These are phyloP conservation scores for Cyberlindnera veronae DNA, from an alignment of 805 yeast genomes.

Conservation along the genomic window DNA sequence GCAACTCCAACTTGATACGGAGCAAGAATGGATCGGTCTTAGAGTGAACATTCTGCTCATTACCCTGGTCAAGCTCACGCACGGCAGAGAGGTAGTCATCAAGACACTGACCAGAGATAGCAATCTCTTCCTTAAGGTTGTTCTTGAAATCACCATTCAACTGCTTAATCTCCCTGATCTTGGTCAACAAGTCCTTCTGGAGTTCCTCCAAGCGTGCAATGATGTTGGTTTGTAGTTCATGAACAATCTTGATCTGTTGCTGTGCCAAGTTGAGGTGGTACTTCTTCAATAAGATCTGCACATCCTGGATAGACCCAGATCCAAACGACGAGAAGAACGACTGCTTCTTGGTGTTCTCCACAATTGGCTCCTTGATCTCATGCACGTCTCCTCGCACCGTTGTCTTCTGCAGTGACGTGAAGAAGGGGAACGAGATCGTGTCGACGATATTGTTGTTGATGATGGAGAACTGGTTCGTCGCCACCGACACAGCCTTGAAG, in stretches of 20 bases:
- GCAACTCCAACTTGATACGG: constrained; percentile 66
- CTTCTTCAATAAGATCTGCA: constrained; percentile 68
- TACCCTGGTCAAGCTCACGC: constrained; percentile 46
- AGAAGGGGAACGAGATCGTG: constrained; percentile 53
- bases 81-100: constrained; percentile 53
- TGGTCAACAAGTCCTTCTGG: constrained; percentile 68
- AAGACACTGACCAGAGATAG: constrained; percentile 57
- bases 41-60: constrained; percentile 39
- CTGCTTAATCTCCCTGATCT: constrained; percentile 82
- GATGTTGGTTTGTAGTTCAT: constrained; percentile 54
- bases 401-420: constrained; percentile 22
- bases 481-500: constrained; percentile 71
- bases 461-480: constrained; percentile 81
- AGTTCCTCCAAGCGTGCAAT: constrained; percentile 68
- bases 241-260: constrained; percentile 51
- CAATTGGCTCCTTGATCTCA: constrained; percentile 33
- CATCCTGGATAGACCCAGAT: constrained; percentile 74
- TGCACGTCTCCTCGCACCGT: constrained; percentile 8
- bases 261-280: constrained; percentile 61
- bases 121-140: constrained; percentile 64
- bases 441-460: constrained; percentile 78
- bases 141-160: constrained; percentile 81
- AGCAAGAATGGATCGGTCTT: constrained; percentile 79
- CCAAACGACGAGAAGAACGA: constrained; percentile 69
- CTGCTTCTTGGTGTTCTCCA: constrained; percentile 28